Evolutionary conservation across 1,284 basidiomycete genomes (phyloP).

Genomic region (Cryptococcus jaspeensis): DNA sequence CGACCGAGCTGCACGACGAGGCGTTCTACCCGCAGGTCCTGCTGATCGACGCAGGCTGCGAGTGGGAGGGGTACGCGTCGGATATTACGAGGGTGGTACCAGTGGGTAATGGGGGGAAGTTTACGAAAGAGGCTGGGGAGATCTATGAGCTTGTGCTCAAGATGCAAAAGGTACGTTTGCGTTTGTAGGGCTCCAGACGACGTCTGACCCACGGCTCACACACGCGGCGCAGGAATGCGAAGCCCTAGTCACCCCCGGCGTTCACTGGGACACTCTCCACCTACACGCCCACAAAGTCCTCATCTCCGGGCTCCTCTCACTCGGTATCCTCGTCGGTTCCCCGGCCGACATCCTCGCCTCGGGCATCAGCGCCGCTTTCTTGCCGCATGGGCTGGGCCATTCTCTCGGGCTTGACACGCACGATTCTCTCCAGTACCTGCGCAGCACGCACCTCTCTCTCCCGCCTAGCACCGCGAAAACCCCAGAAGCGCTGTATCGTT

Average conservation of each 20-base stretch:
- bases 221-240: constrained; percentile 61
- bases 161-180: constrained; percentile 74
- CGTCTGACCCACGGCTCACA: background rate
- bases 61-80: constrained; percentile 63
- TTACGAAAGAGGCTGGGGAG: constrained; percentile 69
- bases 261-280: constrained; percentile 84
- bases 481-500: constrained; percentile 64
- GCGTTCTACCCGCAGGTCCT: constrained; percentile 68
- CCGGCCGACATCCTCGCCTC: constrained; percentile 68
- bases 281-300: constrained; percentile 74
- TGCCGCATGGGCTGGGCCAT: constrained; percentile 85
- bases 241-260: constrained; percentile 64
- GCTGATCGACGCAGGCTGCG: constrained; percentile 87
- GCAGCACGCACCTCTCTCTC: constrained; percentile 27
- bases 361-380: constrained; percentile 78
- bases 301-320: constrained; percentile 71
- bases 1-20: constrained; percentile 22
- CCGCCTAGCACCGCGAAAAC: constrained; percentile 51
- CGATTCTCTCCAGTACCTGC: constrained; percentile 53
- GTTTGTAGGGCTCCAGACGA: background rate
- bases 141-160: constrained; percentile 81
- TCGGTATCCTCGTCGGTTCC: constrained; percentile 74
- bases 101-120: constrained; percentile 82
- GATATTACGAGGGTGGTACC: constrained; percentile 52
- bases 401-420: constrained; percentile 86